Base-by-base conservation (phyloP, 2,329 filamentous ascomycete species). In the Emergomyces pasteurianus region DNA sequence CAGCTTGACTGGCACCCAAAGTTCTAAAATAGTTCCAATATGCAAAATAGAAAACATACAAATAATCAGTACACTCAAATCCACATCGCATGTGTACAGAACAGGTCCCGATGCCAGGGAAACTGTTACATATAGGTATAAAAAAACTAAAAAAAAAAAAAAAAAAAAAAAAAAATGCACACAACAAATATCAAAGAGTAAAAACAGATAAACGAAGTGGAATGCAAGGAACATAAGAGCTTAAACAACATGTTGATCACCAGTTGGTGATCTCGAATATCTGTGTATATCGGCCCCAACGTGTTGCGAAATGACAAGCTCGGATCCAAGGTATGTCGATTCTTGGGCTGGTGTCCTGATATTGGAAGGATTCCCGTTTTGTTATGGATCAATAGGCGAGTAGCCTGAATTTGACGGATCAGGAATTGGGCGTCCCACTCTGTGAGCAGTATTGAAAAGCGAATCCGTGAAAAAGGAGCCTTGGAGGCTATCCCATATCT, bases 1-100 rank as follows among this genome's bases (percentile, higher is more conserved):
- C 55, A 57, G 36, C 46, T 57, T 23, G 55, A 55, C 46, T 46
- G 55, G 55, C 55, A 18, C 26, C 55, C 52, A 40, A 57, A 31
- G 28, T 21, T 57, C 55, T 57, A 57, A 57, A n/a, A 57, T 34
- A 53, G 21, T 26, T 23, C 40, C 55, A 46, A 21, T 40, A 59
- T 40, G 58, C 36, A 52, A 54, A 54, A 53, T 5, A 31, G 40
- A 31, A 54, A 49, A 23, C 12, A 52, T 40, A 34, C 21, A 40
- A 55, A 53, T 53, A 59, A 46, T 46, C 28, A 53, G 36, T 50
- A 59, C 36, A 59, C 23, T 28, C 47, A 18, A 43, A 47, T 46
- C 26, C 55, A 57, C 23, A 46, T 34, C 40, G 23, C 40, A 43
- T 42, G 54, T 28, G 54, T 57, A 38, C 54, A 43, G 31, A 28